Percentiles rank a stretch among this genome's conserved stretches.
Conservation (phyloP, 352 stramenopile species). For the Phytophthora uliginosa region DNA sequence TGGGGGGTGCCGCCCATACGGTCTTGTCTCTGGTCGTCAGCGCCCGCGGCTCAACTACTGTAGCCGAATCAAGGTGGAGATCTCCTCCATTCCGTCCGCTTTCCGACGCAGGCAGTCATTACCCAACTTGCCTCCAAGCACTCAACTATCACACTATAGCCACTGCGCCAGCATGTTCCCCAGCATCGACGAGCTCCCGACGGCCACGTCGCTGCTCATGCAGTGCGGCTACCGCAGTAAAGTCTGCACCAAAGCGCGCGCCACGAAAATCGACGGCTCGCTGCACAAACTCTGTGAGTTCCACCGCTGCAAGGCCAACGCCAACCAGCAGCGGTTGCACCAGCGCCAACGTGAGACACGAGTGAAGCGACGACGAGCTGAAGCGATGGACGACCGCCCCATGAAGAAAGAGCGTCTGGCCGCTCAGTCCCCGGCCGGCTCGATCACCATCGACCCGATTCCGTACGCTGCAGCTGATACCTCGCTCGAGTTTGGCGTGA, state of each 20-base stretch:
- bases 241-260: slow-evolving; percentile 50
- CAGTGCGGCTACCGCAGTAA: slow-evolving; percentile 59
- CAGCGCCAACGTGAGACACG: slow-evolving; percentile 33
- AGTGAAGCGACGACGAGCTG: neutral
- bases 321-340: slow-evolving; percentile 61
- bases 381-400: neutral
- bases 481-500: neutral
- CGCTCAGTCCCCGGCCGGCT: neutral
- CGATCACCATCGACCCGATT: slow-evolving; percentile 1
- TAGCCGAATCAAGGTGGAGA: neutral
- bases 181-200: slow-evolving; percentile 27
- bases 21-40: slow-evolving; percentile 7
- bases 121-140: neutral
- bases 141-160: neutral
- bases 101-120: neutral
- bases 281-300: slow-evolving; percentile 69
- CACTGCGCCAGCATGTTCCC: slow-evolving; percentile 15
- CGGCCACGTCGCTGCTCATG: slow-evolving; percentile 24
- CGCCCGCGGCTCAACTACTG: neutral
- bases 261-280: slow-evolving; percentile 54
- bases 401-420: slow-evolving; percentile 3
- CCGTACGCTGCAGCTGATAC: neutral
- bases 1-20: neutral
- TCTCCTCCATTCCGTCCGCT: neutral
- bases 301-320: slow-evolving; percentile 66